phyloP scores from a whole-genome alignment of 1,284 basidiomycete genomes.

The Malassezia vespertilionis region DNA sequence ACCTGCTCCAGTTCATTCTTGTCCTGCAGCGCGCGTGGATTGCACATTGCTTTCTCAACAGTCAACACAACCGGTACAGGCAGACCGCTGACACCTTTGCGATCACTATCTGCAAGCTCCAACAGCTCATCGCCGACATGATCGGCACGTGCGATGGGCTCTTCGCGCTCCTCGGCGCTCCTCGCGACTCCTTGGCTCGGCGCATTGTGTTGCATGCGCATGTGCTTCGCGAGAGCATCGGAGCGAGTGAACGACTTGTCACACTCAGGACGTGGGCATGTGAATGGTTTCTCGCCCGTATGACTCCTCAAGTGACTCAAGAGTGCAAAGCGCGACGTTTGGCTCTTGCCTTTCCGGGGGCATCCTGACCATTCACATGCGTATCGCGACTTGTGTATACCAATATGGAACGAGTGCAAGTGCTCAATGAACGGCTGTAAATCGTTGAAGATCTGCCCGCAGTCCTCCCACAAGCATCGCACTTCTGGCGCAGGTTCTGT shows the following conservation, averaged over 20 bases:
- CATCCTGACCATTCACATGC: conserved; percentile 80
- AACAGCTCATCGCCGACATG: conserved; percentile 27
- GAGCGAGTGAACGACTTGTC: conserved; percentile 86
- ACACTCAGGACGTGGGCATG: conserved; percentile 74
- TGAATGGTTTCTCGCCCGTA: conserved; percentile 82
- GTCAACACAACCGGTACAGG: too few species aligned
- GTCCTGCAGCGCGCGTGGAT: conserved; percentile 25
- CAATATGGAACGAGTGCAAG: conserved; percentile 58
- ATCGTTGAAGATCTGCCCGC: conserved; percentile 60
- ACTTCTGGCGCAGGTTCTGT: conserved; percentile 23
- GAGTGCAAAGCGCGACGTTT: conserved; percentile 75
- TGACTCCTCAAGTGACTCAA: conserved; percentile 69
- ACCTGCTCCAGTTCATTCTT: conserved; percentile 24
- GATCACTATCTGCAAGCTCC: too few species aligned
- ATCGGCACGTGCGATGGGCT: conserved; percentile 13
- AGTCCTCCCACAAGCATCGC: conserved; percentile 65
- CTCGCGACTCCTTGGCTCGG: conserved; percentile 25
- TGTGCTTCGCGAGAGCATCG: conserved; percentile 79
- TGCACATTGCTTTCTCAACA: conserved; percentile 11
- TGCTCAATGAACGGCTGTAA: conserved; percentile 64
- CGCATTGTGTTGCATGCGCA: conserved; percentile 66
- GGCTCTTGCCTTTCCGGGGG: conserved; percentile 62
- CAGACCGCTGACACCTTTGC: too few species aligned
- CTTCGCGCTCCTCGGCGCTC: too few species aligned
- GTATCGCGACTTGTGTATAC: conserved; percentile 72